phyloP scores from a whole-genome alignment of 805 yeast species.

The Grigorovia humatica region DNA sequence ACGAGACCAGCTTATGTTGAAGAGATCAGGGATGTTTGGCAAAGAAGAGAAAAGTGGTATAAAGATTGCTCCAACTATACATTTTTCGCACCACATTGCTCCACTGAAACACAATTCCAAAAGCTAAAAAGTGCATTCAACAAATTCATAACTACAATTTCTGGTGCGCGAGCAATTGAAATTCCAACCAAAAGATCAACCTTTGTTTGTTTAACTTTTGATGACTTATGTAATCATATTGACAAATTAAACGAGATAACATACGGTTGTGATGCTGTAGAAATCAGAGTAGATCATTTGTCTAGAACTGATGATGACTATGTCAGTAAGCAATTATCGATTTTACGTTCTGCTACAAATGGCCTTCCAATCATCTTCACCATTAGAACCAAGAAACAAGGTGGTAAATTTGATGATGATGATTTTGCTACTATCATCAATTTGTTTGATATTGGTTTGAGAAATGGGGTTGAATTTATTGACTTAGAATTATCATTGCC shows the following conservation, averaged over 20 bases:
- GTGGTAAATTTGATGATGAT: constrained; percentile 67
- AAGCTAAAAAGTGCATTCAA: constrained; percentile 50
- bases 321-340: constrained; percentile 65
- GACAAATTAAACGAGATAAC: constrained; percentile 42
- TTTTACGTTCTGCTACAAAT: constrained; percentile 50
- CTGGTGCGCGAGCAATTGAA: constrained; percentile 38
- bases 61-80: constrained; percentile 66
- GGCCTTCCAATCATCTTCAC: constrained; percentile 75
- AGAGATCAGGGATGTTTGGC: constrained; percentile 78
- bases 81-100: constrained; percentile 70
- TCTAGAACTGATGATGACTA: constrained; percentile 39
- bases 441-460: constrained; percentile 53
- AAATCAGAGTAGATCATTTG: constrained; percentile 69
- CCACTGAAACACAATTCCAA: constrained; percentile 41
- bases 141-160: constrained; percentile 46
- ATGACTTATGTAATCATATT: constrained; percentile 41
- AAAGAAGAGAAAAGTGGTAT: constrained; percentile 70
- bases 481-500: constrained; percentile 73
- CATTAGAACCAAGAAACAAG: constrained; percentile 66
- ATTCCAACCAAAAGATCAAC: constrained; percentile 40
- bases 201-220: constrained; percentile 63
- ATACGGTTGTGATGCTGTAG: constrained; percentile 73
- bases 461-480: constrained; percentile 68
- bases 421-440: constrained; percentile 37
- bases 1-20: constrained; percentile 80